Conservation (phyloP, 2,329 filamentous ascomycete genomes). For the Epichloe aotearoae region DNA sequence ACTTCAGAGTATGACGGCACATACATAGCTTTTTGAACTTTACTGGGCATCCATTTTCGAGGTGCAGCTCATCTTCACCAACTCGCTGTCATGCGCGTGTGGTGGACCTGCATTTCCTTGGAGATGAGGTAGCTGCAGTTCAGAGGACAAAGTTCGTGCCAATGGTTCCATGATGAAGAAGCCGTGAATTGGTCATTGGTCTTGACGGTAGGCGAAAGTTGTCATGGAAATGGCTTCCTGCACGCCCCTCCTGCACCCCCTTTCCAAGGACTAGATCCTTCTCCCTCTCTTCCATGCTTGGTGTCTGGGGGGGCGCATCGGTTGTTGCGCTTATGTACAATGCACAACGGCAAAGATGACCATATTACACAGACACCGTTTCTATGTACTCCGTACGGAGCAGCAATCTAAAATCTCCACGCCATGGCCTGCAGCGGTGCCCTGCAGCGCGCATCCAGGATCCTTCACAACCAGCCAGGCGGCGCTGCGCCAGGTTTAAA, state of each 20-base stretch:
- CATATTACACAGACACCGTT: neutral
- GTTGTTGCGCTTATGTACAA: conserved; percentile 8
- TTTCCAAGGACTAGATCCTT: conserved; percentile 14
- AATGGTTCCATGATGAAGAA: too few relatives aligned
- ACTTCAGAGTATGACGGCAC: too few relatives aligned
- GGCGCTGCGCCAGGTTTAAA: neutral
- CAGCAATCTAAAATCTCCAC: neutral
- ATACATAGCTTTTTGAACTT: too few relatives aligned
- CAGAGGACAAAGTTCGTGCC: too few relatives aligned
- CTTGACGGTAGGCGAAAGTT: too few relatives aligned
- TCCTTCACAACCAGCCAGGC: conserved; percentile 2
- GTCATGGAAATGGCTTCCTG: too few relatives aligned
- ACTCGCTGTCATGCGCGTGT: too few relatives aligned
- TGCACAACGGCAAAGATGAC: conserved; percentile 12
- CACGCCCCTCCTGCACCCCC: conserved; percentile 9
- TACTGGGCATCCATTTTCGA: too few relatives aligned
- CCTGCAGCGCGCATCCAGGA: neutral
- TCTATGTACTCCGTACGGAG: neutral
- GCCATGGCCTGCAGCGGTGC: neutral
- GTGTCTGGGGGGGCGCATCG: neutral
- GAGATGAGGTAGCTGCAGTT: too few relatives aligned
- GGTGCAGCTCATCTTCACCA: too few relatives aligned
- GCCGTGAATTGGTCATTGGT: too few relatives aligned
- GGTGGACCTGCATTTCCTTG: too few relatives aligned
- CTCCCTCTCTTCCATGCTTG: conserved; percentile 18